Evolutionary conservation across 2,329 filamentous ascomycete species (phyloP), one percentile per base, ranked within the genome.

Genomic region (Mycocentrospora acerina): DNA sequence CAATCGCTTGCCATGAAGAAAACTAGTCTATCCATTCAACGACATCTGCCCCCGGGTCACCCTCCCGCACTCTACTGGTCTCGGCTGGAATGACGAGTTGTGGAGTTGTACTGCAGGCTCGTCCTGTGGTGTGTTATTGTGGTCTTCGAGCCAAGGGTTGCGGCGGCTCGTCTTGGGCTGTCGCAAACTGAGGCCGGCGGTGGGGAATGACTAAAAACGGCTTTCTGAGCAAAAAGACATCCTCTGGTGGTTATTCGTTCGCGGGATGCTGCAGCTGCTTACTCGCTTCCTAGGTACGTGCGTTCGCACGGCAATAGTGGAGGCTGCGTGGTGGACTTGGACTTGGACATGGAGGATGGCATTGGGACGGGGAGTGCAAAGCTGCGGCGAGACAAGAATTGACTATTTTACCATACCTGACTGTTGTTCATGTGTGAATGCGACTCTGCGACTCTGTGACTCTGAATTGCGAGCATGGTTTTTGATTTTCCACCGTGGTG

Each of bases 201-300:
- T 65, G 70, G 72, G 76, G 80, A 76, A 76, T 85, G 82, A 85
- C 76, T 85, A 83, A 78, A 79, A 57, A 68, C 79, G 82, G 80
- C 83, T 79, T 71, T 80, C 82, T 85, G 79, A 81, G 70, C 69
- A 42, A 34, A 37, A 45, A 45, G 4, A 16, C 30, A 34, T 38
- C 15, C 34, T 25, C 27, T 31, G 29, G 18, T 51, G 37, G n/a
- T 48, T 37, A 25, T 32, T 16, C 29, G 30, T 28, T 4, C 22
- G 14, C 8, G 24, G 29, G 34, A 32, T 18, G 32, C 24, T 42
- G 43, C 40, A 40, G 46, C 16, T 25, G 44, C 46, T 54, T 34
- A 45, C 37, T 31, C 35, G 33, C 4, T 27, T n/a, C 12, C 30
- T 32, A 49, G 46, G 32, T 41, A 38, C 26, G 33, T 44, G 19